These are phyloP conservation scores for Nemania abortiva DNA, from an alignment of 2,329 filamentous ascomycete species.

Conservation along the genomic window DNA sequence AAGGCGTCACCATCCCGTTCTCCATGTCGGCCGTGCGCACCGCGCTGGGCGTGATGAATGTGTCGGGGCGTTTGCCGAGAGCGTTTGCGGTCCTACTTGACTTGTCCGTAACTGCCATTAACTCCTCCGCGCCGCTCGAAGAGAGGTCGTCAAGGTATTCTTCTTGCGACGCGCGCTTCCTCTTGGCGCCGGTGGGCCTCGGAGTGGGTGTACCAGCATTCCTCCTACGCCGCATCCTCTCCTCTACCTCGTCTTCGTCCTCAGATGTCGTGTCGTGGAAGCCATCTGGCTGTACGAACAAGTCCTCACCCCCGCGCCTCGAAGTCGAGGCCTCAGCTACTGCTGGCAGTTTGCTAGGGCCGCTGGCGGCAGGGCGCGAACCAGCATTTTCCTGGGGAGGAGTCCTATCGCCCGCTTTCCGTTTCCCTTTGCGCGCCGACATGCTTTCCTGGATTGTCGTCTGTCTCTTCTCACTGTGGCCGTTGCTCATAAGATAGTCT, in stretches of 20 bases:
- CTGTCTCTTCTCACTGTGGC: constrained; percentile 57
- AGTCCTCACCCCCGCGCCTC: neutral
- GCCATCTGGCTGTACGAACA: neutral
- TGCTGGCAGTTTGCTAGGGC: neutral
- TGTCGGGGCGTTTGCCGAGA: constrained; percentile 11
- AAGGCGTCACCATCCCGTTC: constrained; percentile 48
- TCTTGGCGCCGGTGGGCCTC: constrained; percentile 39
- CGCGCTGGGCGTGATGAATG: constrained; percentile 28
- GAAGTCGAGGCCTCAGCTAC: constrained; percentile 6
- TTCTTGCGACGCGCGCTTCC: constrained; percentile 45
- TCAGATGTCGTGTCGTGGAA: constrained; percentile 32
- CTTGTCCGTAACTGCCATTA: constrained; percentile 41
- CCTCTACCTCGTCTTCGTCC: constrained; percentile 29
- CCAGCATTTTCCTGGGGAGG: constrained; percentile 38
- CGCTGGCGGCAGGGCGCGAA: neutral
- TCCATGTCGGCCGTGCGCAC: constrained; percentile 29
- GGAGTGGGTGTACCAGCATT: constrained; percentile 29
- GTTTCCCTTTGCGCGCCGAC: constrained; percentile 43
- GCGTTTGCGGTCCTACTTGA: constrained; percentile 27
- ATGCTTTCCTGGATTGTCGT: constrained; percentile 48
- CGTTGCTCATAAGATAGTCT: constrained; percentile 58
- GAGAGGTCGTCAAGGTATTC: constrained; percentile 48
- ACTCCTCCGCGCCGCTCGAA: constrained; percentile 47
- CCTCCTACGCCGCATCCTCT: constrained; percentile 21
- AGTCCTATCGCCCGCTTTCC: constrained; percentile 29